Percentiles rank a stretch among this genome's conserved stretches.
These are phyloP conservation scores for Aphanoascus verrucosus DNA, from an alignment of 2,329 filamentous ascomycete genomes.

Conservation along the genomic window DNA sequence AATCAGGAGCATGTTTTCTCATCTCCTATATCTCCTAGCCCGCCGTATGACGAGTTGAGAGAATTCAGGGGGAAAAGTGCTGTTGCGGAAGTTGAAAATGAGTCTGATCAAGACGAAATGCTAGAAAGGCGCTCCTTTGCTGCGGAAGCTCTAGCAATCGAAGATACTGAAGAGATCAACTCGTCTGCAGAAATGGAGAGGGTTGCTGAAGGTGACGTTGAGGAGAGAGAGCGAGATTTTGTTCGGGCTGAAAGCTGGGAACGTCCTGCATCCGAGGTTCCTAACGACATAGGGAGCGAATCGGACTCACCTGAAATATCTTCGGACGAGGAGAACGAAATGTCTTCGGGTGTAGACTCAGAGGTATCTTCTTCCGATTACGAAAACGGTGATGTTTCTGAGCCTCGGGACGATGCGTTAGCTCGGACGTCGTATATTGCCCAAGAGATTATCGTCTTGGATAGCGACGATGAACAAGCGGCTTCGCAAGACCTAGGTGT, in stretches of 20 bases:
- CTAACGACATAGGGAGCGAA: constrained; percentile 3
- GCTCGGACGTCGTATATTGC: constrained; percentile 15
- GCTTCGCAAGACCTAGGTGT: neutral
- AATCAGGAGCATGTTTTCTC: neutral
- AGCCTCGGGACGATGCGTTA: neutral
- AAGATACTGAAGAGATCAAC: neutral
- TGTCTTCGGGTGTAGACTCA: neutral
- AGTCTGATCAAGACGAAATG: neutral
- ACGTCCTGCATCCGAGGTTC: neutral
- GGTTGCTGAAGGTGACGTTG: neutral
- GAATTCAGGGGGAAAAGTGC: neutral
- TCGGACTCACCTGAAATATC: neutral
- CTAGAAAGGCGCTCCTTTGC: neutral
- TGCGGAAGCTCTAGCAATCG: neutral
- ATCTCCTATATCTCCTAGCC: neutral
- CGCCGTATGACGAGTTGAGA: neutral
- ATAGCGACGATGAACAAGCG: constrained; percentile 31
- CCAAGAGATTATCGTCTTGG: constrained; percentile 33
- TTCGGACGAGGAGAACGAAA: neutral
- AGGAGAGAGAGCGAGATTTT: neutral
- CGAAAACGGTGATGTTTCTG: neutral
- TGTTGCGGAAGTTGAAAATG: neutral
- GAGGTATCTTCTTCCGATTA: neutral
- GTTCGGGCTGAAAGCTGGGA: neutral
- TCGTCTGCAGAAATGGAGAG: neutral